These are phyloP conservation scores for Mucor plumbeus DNA, from an alignment of 371 early-diverging fungal species.

Conservation along the genomic window DNA sequence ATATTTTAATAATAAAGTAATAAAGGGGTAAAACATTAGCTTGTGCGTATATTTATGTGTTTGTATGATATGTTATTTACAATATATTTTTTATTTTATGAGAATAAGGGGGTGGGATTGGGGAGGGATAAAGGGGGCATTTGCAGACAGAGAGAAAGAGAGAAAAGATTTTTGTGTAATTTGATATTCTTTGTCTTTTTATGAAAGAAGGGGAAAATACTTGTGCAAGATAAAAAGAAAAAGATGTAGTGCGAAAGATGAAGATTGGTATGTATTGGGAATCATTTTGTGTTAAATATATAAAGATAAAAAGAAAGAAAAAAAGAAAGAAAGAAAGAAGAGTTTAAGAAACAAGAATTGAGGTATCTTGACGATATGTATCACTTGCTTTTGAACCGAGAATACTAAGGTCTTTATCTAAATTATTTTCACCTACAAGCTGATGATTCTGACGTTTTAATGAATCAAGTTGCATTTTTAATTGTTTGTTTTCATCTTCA, in stretches of 20 bases:
- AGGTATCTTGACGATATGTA: slow-evolving; percentile 41
- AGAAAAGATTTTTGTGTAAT: slow-evolving; percentile 4
- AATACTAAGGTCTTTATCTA: slow-evolving; percentile 39
- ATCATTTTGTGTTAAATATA: background rate
- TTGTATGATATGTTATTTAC: slow-evolving; percentile 8
- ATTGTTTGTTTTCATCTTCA: slow-evolving; percentile 58
- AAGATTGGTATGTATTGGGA: background rate
- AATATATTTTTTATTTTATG: slow-evolving; percentile 1
- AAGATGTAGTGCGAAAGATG: background rate
- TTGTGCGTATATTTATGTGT: slow-evolving; percentile 3
- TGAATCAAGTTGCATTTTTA: slow-evolving; percentile 53
- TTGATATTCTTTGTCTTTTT: background rate
- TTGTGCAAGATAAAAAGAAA: background rate
- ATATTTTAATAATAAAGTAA: background rate
- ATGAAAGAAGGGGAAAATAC: background rate
- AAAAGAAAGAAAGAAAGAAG: background rate
- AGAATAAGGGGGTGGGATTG: slow-evolving; percentile 1
- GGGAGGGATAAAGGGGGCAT: slow-evolving; percentile 2
- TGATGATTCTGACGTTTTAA: slow-evolving; percentile 36
- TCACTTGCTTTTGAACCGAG: slow-evolving; percentile 32
- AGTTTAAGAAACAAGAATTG: slow-evolving; percentile 37
- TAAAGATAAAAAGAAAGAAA: background rate
- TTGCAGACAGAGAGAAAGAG: background rate
- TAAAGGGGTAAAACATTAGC: background rate
- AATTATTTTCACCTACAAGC: slow-evolving; percentile 17